These are phyloP conservation scores for Leptographium flavum DNA, from an alignment of 2,329 filamentous ascomycete genomes.

Conservation along the genomic window DNA sequence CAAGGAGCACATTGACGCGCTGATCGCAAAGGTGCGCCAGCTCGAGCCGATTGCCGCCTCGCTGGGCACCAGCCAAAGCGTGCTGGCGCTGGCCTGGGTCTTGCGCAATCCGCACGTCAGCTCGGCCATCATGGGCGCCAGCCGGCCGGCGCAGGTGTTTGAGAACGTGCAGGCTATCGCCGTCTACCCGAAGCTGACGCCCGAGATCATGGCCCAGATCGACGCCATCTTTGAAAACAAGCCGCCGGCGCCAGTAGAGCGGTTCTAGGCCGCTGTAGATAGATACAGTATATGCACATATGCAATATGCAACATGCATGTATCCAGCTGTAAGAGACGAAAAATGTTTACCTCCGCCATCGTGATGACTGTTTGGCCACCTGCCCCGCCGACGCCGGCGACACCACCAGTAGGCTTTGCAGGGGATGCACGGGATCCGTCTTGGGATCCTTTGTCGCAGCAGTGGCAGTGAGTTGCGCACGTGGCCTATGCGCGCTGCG, in stretches of 20 bases:
- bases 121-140: conserved; percentile 47
- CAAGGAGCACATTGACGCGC: conserved; percentile 34
- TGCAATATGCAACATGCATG: no score
- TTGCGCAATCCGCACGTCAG: conserved; percentile 46
- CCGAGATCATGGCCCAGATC: conserved; percentile 43
- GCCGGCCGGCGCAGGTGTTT: conserved; percentile 40
- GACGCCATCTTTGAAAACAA: conserved; percentile 44
- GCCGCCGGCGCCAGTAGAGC: conserved; percentile 26
- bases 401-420: no score
- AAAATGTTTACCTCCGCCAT: no score
- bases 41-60: conserved; percentile 48
- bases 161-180: conserved; percentile 41
- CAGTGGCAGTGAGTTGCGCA: background rate
- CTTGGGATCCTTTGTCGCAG: background rate
- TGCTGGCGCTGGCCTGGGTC: conserved; percentile 46
- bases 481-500: no score
- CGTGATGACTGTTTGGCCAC: no score
- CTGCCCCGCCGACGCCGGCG: no score
- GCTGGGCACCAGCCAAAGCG: conserved; percentile 41
- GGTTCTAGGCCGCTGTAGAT: no score
- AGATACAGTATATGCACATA: no score
- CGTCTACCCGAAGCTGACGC: conserved; percentile 39
- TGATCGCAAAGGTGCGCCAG: conserved; percentile 40
- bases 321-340: no score
- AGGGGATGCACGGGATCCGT: background rate